Base-by-base conservation (phyloP, 108 stramenopile species). In the Cyclotella atomus region DNA sequence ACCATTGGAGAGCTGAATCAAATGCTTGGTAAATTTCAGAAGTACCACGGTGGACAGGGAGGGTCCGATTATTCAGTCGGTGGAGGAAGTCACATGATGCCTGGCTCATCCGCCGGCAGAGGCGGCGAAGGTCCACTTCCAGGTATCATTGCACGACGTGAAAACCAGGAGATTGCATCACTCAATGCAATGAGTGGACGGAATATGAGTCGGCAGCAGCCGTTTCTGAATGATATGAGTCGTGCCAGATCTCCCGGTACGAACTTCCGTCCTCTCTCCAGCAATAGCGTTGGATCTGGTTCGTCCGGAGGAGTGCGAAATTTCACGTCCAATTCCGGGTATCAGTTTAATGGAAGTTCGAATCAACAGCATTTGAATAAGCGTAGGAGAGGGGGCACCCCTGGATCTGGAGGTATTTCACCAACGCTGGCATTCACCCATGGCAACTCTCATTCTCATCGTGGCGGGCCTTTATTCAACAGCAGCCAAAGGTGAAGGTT, bases 121-220 rank as follows among this genome's bases (percentile, higher is more conserved):
- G 19, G 44, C 32, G 43, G 44, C 43, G 60, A 28, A 29, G 33
- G 63, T 25, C 87, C 87, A 1, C 67, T 88, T 38, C 76, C 83
- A 49, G 85, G 85, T 8, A 73, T 88, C 43, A 84, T 85, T 73
- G 83, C 77, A 46, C 87, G 85, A 55, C 83, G 83, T 43, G 79
- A 88, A 72, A 85, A 84, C 19, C 73, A 81, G 33, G 78, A 83
- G 43, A 62, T 64, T 15, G 83, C 86, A 16, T 77, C 71, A 15
- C 84, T 84, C 49, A 75, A 83, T 30, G 75, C 75, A 24, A 74
- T 77, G 76, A 72, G 76, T 66, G 80, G 70, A 34, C 54, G 61
- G 4, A 76, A 67, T 43, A 21, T 62, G 32, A 30, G 29, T 43
- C 61, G 23, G 12, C 35, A 62, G 25, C 80, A 53, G 30, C 80